Conservation (phyloP, 2,329 filamentous ascomycete species). For the Penicillium sp. region DNA sequence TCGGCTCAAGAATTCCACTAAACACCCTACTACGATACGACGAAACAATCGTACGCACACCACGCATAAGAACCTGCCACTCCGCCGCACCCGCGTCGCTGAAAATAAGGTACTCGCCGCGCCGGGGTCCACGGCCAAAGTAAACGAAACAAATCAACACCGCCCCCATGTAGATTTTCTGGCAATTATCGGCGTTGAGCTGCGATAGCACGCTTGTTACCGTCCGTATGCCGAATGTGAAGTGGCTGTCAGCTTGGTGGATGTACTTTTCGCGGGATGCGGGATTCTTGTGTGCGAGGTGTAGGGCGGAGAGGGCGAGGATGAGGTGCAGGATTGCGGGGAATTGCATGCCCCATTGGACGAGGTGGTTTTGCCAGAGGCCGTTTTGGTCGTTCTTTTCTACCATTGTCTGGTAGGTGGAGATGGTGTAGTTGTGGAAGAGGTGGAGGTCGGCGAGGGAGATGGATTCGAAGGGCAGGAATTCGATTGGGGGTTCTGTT, state of each 20-base stretch:
- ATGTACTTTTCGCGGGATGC: constrained; percentile 23
- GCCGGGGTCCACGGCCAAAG: constrained; percentile 34
- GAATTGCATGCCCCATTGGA: constrained; percentile 33
- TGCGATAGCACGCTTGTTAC: constrained; percentile 33
- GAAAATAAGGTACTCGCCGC: constrained; percentile 38
- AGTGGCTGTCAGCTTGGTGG: constrained; percentile 35
- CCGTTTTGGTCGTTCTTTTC: constrained; percentile 24
- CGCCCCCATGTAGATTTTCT: constrained; percentile 36
- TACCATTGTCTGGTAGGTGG: constrained; percentile 30
- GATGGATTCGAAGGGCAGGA: constrained; percentile 18
- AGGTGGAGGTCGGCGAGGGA: constrained; percentile 35
- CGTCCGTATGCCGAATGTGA: constrained; percentile 38
- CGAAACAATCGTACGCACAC: constrained; percentile 30
- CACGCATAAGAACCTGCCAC: constrained; percentile 37
- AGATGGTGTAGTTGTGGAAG: constrained; percentile 36
- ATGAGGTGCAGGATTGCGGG: constrained; percentile 38
- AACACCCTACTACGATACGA: constrained; percentile 27
- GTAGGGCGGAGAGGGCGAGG: constrained; percentile 34
- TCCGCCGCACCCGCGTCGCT: constrained; percentile 32
- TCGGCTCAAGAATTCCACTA: constrained; percentile 26
- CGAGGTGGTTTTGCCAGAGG: constrained; percentile 36
- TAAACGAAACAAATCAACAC: constrained; percentile 37
- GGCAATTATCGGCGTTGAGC: constrained; percentile 32
- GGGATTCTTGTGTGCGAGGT: constrained; percentile 28
- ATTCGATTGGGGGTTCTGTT: constrained; percentile 21